phyloP scores from a whole-genome alignment of 805 yeast genomes.

The Saccharomycopsis guyanensis region DNA sequence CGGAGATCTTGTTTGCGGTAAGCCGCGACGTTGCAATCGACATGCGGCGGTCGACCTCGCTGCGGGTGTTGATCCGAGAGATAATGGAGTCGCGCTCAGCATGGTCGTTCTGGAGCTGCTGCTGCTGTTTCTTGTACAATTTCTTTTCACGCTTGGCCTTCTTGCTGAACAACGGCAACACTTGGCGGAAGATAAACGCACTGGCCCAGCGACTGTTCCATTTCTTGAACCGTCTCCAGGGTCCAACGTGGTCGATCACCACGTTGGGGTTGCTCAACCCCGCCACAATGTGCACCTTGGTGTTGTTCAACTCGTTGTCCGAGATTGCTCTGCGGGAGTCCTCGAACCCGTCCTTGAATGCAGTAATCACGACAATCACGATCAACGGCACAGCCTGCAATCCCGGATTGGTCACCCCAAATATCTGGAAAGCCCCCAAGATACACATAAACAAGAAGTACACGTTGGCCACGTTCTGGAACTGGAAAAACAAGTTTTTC shows the following conservation, averaged over 20 bases:
- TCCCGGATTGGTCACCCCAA: slow-evolving; percentile 69
- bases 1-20: slow-evolving; percentile 19
- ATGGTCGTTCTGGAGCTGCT: slow-evolving; percentile 10
- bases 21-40: slow-evolving; percentile 20
- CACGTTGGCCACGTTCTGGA: slow-evolving; percentile 51
- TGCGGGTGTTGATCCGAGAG: slow-evolving; percentile 8
- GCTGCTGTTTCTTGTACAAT: slow-evolving; percentile 21
- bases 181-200: slow-evolving; percentile 2
- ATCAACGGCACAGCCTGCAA: slow-evolving; percentile 75
- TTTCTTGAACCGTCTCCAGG: slow-evolving; percentile 68
- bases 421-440: slow-evolving; percentile 55
- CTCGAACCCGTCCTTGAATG: slow-evolving; percentile 70
- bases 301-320: slow-evolving; percentile 63
- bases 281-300: slow-evolving; percentile 47
- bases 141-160: slow-evolving; percentile 24
- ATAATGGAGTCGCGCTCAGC: not conserved
- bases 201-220: slow-evolving; percentile 33
- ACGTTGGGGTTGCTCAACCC: slow-evolving; percentile 56
- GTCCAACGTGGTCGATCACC: slow-evolving; percentile 41
- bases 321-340: slow-evolving; percentile 59
- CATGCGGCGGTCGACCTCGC: slow-evolving; percentile 7
- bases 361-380: slow-evolving; percentile 69
- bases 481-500: slow-evolving; percentile 46
- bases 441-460: slow-evolving; percentile 50
- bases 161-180: slow-evolving; percentile 12